Evolutionary conservation across 768 basidiomycete genomes (phyloP).

Genomic region (Hydnomerulius pinastri): DNA sequence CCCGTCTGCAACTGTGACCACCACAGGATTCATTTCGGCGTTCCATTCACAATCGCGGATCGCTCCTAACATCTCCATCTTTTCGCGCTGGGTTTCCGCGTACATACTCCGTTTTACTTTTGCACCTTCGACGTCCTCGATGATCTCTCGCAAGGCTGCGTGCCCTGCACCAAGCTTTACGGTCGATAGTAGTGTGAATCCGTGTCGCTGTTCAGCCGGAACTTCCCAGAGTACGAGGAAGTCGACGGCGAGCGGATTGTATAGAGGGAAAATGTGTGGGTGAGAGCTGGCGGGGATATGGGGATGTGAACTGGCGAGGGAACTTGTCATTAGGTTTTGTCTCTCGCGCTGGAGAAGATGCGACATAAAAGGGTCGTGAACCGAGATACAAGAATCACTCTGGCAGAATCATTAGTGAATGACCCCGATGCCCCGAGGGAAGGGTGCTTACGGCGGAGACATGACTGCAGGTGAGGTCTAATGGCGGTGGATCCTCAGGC

Average conservation of each 20-base stretch:
- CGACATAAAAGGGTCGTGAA: conserved; percentile 22
- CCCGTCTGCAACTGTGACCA: conserved; percentile 50
- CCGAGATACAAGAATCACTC: conserved; percentile 17
- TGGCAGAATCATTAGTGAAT: conserved; percentile 1
- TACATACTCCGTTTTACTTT: conserved; percentile 86
- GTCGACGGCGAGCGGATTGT: conserved; percentile 72
- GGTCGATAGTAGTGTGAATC: conserved; percentile 60
- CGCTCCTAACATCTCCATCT: conserved; percentile 62
- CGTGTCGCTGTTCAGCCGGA: conserved; percentile 56
- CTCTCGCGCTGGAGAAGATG: conserved; percentile 56
- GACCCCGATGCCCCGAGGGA: neutral
- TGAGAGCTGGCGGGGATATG: conserved; percentile 57
- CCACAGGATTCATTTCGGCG: conserved; percentile 72
- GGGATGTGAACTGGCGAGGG: conserved; percentile 44
- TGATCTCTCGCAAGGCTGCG: conserved; percentile 60
- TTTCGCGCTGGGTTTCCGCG: conserved; percentile 83
- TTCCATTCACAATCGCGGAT: conserved; percentile 78
- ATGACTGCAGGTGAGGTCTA: conserved; percentile 55
- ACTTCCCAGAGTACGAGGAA: conserved; percentile 78
- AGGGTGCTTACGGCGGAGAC: conserved; percentile 42
- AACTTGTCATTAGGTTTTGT: conserved; percentile 41
- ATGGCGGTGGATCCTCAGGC: conserved; percentile 48
- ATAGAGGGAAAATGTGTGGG: conserved; percentile 74
- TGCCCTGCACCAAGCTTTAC: conserved; percentile 68
- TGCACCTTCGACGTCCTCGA: conserved; percentile 58